Base-by-base conservation (phyloP, 1,139 yeast genomes). In the Suhomyces atakaporum region DNA sequence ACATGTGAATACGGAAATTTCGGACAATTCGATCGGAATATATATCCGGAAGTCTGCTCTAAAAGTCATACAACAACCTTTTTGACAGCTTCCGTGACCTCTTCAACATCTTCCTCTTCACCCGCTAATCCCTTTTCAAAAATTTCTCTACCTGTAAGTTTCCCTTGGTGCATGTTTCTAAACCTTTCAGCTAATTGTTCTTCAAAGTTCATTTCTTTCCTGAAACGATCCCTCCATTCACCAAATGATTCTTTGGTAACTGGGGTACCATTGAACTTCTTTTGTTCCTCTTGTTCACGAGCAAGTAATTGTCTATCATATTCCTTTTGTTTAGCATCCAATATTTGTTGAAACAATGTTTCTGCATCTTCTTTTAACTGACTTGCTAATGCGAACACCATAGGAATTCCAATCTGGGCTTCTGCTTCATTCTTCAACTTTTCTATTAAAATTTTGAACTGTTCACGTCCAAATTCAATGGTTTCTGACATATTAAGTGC, bases 81-180 rank as follows among this genome's bases (percentile, higher is more conserved):
- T 29, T 48, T 49, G 6, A 54, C 46, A 3, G 49, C 55, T 16
- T 59, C 66, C 2, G 44, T 44, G 16, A 58, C 36, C 4, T 27
- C 30, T 9, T 51, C 56, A 21, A 58, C 39, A 5, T 51, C 58
- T 24, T 43, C 51, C n/a, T 66, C 80, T 27, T 60, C 67, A 10
- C 57, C 65, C 28, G 85, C 94, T 52, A 89, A 74, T 33, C 97
- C 97, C 55, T 75, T 76, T 54, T 89, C 97, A 56, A 90, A 92
- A 43, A 92, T 84, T 60, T 89, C 92, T 50, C 79, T 75, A 13
- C 98, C 98, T 0, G 95, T 82, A 53, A 88, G 63, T 58, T 83
- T 84, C 9, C 92, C 94, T 35, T 70, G 73, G 53, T 84, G 92
- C 56, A 82, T 78, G n/a, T 58, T 59, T 23, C 65, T 60, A 44